Evolutionary conservation across 2,329 filamentous ascomycete species (phyloP), one percentile per base, ranked within the genome.

Genomic region (Pseudogymnoascus sp.): DNA sequence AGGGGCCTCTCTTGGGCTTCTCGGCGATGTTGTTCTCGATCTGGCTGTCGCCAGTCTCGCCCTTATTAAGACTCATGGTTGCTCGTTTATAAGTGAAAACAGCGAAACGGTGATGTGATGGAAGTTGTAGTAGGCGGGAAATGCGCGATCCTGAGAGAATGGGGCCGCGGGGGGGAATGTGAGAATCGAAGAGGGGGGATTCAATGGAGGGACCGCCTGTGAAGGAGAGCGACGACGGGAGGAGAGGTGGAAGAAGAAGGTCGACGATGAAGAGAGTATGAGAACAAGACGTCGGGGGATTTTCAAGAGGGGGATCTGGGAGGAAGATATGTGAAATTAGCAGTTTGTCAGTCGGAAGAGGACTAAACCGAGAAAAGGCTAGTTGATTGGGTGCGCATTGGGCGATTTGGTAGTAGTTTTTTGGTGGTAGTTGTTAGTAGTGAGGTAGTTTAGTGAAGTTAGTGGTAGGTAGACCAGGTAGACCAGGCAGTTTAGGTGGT

Each of bases 21-120:
- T 59, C 33, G 53, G 17, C 53, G 28, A 33, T 7, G 17, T 21
- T 44, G 10, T 44, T 11, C 42, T 47, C 19, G 42, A 23, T 1
- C 36, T 40, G 36, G 36, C 2, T 15, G 4, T 47, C 19, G 42
- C 19, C 19, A 23, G 19, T 26, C 19, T 47, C 42, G 19, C 42
- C 42, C 42, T 47, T 47, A 26, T 47, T 23, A 47, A 47, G 42
- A 47, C 42, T 47, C 42, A 47, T 47, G 11, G 21, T 26, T 47
- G 42, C 42, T 47, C 42, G 42, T 47, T 47, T 47, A 47, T 47
- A 47, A 26, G 42, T 47, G 42, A 47, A 47, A 47, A 47, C 42
- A 9, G 42, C 42, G 42, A 44, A 44, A 44, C 40, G 40, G 19
- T 19, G 40, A 10, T 17, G 35, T 21, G n/a, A 44, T 38, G 10